A percentile compares a stretch with the other conserved stretches of the same genome.
These are phyloP conservation scores for Ogataea populi-albae DNA, from an alignment of 805 yeast genomes.

Conservation along the genomic window DNA sequence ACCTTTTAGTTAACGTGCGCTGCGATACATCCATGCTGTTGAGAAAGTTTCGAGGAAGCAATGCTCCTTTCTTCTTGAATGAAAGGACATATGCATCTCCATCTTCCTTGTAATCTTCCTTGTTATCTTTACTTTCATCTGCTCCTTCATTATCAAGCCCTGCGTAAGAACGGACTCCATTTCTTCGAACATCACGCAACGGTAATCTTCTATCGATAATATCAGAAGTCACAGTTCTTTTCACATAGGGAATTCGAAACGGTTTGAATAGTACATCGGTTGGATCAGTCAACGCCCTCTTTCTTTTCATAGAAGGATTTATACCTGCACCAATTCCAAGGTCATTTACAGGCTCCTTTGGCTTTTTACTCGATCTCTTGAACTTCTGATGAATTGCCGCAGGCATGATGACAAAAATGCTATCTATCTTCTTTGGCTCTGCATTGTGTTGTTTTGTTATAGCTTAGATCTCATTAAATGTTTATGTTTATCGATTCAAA, in stretches of 20 bases:
- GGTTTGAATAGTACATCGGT: constrained; percentile 57
- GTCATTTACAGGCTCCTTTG: constrained; percentile 31
- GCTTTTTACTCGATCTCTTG: constrained; percentile 6
- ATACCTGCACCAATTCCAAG: constrained; percentile 73
- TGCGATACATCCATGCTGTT: constrained; percentile 41
- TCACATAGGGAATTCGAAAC: constrained; percentile 60
- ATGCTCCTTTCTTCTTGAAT: constrained; percentile 52
- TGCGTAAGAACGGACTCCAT: constrained; percentile 40
- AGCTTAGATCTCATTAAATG: too few relatives aligned
- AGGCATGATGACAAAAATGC: constrained; percentile 5
- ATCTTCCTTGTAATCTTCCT: constrained; percentile 29
- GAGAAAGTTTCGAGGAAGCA: constrained; percentile 52
- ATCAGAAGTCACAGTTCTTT: constrained; percentile 17
- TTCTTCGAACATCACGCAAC: constrained; percentile 29
- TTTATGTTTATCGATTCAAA: too few relatives aligned
- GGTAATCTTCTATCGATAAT: too few relatives aligned
- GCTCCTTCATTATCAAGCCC: constrained; percentile 31
- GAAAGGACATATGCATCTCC: constrained; percentile 16
- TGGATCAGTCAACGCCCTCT: constrained; percentile 53
- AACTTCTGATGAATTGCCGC: constrained; percentile 1
- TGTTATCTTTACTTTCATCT: constrained; percentile 35
- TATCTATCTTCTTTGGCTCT: not conserved
- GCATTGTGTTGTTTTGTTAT: too few relatives aligned
- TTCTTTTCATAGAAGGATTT: constrained; percentile 52
- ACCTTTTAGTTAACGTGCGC: constrained; percentile 43